Percentiles rank a stretch among this genome's conserved stretches.
These are phyloP conservation scores for Plantago elongata DNA, from an alignment of 257 asterid genomes.

Conservation along the genomic window DNA sequence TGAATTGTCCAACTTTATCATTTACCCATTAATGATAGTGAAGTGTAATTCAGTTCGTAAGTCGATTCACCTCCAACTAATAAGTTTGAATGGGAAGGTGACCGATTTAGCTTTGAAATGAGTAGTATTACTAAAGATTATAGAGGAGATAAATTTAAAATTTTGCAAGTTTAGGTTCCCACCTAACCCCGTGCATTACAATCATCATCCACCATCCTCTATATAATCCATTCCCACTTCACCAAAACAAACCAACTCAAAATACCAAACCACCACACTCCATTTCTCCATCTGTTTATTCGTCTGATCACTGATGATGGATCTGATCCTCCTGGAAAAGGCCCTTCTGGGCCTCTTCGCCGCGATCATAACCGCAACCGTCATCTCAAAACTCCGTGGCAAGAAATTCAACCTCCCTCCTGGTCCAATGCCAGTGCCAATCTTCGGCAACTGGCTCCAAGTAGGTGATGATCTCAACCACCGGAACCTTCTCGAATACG, in stretches of 20 bases:
- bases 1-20: too few relatives aligned
- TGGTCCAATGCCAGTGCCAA: slow-evolving; percentile 57
- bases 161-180: too few relatives aligned
- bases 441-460: slow-evolving; percentile 71
- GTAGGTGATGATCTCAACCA: slow-evolving; percentile 65
- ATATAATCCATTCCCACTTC: background rate
- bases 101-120: too few relatives aligned
- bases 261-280: background rate
- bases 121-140: too few relatives aligned
- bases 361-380: slow-evolving; percentile 37
- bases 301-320: slow-evolving; percentile 36
- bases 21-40: too few relatives aligned
- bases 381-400: slow-evolving; percentile 53
- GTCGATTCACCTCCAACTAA: too few relatives aligned
- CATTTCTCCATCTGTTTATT: background rate
- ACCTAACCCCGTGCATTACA: too few relatives aligned
- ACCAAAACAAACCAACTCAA: slow-evolving; percentile 1
- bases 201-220: too few relatives aligned
- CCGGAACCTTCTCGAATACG: slow-evolving; percentile 38
- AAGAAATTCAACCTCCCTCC: slow-evolving; percentile 56
- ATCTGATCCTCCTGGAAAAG: slow-evolving; percentile 53
- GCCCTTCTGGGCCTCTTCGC: slow-evolving; percentile 46
- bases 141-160: too few relatives aligned
- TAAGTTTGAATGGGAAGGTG: too few relatives aligned
- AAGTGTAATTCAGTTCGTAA: too few relatives aligned